phyloP scores from a whole-genome alignment of 805 yeast species.

The Yarrowia keelungensis region DNA sequence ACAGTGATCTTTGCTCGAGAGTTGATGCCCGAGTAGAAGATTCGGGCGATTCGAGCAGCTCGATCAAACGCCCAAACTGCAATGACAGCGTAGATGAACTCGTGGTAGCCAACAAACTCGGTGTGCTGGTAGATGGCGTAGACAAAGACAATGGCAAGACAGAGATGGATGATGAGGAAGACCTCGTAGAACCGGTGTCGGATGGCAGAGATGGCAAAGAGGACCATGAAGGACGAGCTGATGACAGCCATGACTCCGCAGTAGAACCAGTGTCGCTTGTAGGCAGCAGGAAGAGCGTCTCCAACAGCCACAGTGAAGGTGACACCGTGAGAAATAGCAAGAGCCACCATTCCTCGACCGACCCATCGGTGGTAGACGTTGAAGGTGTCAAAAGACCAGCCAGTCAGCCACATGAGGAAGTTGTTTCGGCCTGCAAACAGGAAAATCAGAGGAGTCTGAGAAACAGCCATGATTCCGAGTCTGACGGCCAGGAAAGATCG shows the following conservation, averaged over 20 bases:
- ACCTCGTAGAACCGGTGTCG: constrained; percentile 65
- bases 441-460: constrained; percentile 54
- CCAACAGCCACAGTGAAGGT: constrained; percentile 59
- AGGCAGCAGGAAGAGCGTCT: constrained; percentile 41
- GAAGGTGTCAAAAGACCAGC: constrained; percentile 68
- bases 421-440: constrained; percentile 76
- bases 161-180: constrained; percentile 64
- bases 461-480: constrained; percentile 56
- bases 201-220: constrained; percentile 59
- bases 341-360: constrained; percentile 59
- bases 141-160: constrained; percentile 61
- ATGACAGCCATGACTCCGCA: constrained; percentile 55
- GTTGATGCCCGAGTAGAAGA: constrained; percentile 62
- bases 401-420: constrained; percentile 65
- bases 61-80: constrained; percentile 78
- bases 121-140: constrained; percentile 67
- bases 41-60: constrained; percentile 60
- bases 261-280: constrained; percentile 41
- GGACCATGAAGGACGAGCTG: constrained; percentile 54
- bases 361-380: constrained; percentile 68
- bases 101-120: constrained; percentile 53
- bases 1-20: constrained; percentile 50
- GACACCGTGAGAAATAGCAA: constrained; percentile 62
- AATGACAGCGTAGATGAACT: constrained; percentile 60
- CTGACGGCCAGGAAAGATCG: constrained; percentile 55